phyloP scores from a whole-genome alignment of 1,284 basidiomycete species.

The Cutaneotrichosporon sp. region DNA sequence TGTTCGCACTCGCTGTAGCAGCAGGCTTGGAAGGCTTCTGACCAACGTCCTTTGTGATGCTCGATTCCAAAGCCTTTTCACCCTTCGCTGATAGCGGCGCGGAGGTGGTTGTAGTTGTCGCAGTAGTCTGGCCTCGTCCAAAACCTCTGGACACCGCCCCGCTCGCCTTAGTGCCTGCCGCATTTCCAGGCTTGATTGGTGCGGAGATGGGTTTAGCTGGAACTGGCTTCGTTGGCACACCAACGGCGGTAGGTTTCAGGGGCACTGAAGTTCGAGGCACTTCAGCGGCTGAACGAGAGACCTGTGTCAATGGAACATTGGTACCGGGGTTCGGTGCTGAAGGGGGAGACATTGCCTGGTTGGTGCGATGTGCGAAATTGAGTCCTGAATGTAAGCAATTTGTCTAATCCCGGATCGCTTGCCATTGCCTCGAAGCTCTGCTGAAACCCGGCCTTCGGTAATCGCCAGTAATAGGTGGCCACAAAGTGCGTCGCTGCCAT shows the following conservation, averaged over 20 bases:
- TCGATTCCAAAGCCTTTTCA: slow-evolving; percentile 4
- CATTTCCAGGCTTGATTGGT: background rate
- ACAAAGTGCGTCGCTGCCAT: slow-evolving; percentile 78
- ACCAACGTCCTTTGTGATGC: background rate
- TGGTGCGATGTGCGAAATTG: slow-evolving; percentile 67
- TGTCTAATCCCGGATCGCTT: slow-evolving; percentile 18
- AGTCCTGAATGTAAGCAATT: slow-evolving; percentile 59
- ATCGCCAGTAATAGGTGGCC: slow-evolving; percentile 83
- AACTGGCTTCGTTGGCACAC: slow-evolving; percentile 9
- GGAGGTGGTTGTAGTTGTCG: background rate
- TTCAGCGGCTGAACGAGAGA: background rate
- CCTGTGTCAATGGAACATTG: background rate
- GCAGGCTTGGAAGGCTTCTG: background rate
- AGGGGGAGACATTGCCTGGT: slow-evolving; percentile 34
- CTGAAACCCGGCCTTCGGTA: slow-evolving; percentile 83
- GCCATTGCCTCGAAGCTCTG: slow-evolving; percentile 90
- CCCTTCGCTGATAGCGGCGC: background rate
- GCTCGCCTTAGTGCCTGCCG: background rate
- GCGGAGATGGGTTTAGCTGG: slow-evolving; percentile 6
- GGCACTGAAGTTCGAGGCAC: slow-evolving; percentile 22
- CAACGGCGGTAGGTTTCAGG: slow-evolving; percentile 35
- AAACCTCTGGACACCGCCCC: too few species aligned
- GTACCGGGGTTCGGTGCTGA: slow-evolving; percentile 45
- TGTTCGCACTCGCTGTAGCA: slow-evolving; percentile 43
- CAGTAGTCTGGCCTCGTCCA: background rate